Evolutionary conservation across 1,284 basidiomycete species (phyloP).

Genomic region (Bjerkandera adusta): DNA sequence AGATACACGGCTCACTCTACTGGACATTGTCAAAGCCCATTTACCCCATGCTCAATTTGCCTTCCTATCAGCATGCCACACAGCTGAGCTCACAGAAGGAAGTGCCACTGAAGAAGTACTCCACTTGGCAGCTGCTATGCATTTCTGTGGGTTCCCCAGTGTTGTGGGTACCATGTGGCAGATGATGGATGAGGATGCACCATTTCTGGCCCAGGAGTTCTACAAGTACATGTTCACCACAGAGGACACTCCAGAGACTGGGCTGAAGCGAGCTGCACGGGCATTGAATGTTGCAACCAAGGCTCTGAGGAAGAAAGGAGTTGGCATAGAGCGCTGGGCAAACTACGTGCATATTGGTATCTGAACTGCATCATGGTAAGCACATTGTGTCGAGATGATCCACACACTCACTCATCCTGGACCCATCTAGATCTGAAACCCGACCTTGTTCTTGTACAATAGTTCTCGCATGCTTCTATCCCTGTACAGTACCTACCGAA

Average conservation of each 20-base stretch:
- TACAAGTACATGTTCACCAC: neutral
- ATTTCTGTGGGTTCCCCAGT: slow-evolving; percentile 32
- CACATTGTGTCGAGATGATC: no score
- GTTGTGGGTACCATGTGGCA: slow-evolving; percentile 41
- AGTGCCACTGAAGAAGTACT: slow-evolving; percentile 29
- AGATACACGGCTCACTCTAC: slow-evolving; percentile 24
- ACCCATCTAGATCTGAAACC: no score
- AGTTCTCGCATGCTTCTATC: no score
- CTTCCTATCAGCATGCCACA: slow-evolving; percentile 34
- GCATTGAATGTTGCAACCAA: slow-evolving; percentile 5
- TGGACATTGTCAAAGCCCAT: slow-evolving; percentile 25
- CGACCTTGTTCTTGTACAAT: no score
- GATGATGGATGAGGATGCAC: slow-evolving; percentile 9
- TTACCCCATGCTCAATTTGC: slow-evolving; percentile 32
- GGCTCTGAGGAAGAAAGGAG: neutral
- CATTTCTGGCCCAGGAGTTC: neutral
- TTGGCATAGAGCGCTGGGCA: slow-evolving; percentile 8
- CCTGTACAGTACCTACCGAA: no score
- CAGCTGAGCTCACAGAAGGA: slow-evolving; percentile 12
- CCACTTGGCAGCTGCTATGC: slow-evolving; percentile 34
- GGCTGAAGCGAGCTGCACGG: slow-evolving; percentile 1
- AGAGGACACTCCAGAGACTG: neutral
- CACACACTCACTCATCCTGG: no score
- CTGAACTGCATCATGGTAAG: no score
- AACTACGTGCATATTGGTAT: slow-evolving; percentile 12